phyloP scores from a whole-genome alignment of 2,329 filamentous ascomycete species.

The Ascochyta clinopodiicola region DNA sequence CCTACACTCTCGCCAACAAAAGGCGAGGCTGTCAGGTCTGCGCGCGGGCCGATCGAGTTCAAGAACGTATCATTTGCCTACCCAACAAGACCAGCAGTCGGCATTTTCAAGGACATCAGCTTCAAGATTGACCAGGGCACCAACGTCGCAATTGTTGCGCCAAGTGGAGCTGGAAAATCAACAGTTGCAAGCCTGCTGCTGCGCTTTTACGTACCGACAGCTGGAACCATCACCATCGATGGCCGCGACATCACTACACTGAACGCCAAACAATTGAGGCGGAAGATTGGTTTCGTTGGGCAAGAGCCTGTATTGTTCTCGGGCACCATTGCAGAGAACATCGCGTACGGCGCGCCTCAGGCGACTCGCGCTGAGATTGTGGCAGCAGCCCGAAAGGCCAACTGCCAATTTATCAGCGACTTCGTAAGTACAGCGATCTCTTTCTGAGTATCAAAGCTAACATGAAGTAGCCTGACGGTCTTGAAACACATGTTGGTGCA shows the following conservation, averaged over 20 bases:
- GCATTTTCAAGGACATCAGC: constrained; percentile 85
- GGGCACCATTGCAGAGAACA: constrained; percentile 85
- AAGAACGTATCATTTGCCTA: constrained; percentile 87
- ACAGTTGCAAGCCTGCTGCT: constrained; percentile 92
- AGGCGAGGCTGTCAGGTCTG: constrained; percentile 78
- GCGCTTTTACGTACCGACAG: constrained; percentile 85
- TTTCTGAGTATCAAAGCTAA: constrained; percentile 14
- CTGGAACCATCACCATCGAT: constrained; percentile 80
- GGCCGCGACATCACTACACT: constrained; percentile 82
- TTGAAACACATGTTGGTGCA: constrained; percentile 92
- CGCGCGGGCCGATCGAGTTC: constrained; percentile 88
- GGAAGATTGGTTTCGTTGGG: constrained; percentile 92
- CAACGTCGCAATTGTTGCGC: constrained; percentile 95
- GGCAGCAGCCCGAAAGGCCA: constrained; percentile 85
- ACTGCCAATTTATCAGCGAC: constrained; percentile 95
- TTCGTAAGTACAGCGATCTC: constrained; percentile 64
- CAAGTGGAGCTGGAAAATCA: constrained; percentile 94
- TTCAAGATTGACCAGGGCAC: constrained; percentile 93
- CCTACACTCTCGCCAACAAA: constrained; percentile 87
- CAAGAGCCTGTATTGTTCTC: constrained; percentile 95
- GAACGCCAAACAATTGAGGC: constrained; percentile 91
- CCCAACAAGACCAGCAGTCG: constrained; percentile 88
- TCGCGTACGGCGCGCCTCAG: constrained; percentile 84
- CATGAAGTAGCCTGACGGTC: constrained; percentile 73
- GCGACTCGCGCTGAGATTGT: constrained; percentile 83